These are phyloP conservation scores for Sphagnurus paluster DNA, from an alignment of 1,284 basidiomycete species.

Conservation along the genomic window DNA sequence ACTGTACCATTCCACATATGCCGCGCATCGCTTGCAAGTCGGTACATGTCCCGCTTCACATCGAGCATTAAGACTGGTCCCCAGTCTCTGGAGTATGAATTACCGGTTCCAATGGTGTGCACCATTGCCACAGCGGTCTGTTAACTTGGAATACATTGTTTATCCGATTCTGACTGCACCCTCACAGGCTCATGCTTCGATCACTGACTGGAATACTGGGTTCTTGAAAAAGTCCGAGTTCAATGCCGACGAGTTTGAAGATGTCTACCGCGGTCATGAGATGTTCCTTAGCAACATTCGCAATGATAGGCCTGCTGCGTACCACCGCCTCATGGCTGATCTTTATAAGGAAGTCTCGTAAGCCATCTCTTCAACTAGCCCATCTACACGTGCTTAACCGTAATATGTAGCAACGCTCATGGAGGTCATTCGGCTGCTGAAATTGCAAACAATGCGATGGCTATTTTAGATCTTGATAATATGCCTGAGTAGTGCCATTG, in stretches of 20 bases:
- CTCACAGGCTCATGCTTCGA: background rate
- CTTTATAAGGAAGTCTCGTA: background rate
- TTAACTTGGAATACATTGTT: too few relatives aligned
- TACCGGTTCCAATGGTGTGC: background rate
- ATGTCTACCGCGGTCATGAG: background rate
- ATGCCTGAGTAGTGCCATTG: slow-evolving; percentile 3
- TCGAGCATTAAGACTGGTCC: background rate
- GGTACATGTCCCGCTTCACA: background rate
- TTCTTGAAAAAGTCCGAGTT: slow-evolving; percentile 1
- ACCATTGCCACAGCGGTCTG: slow-evolving; percentile 3
- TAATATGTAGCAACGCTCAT: background rate
- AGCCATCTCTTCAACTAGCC: background rate
- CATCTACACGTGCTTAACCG: background rate
- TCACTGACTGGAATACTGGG: background rate
- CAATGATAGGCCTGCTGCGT: background rate
- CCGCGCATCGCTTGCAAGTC: background rate
- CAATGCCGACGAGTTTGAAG: slow-evolving; percentile 1
- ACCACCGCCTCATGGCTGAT: slow-evolving; percentile 1
- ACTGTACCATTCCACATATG: slow-evolving; percentile 25
- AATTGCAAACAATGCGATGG: slow-evolving; percentile 1
- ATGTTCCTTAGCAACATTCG: background rate
- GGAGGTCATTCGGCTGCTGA: background rate
- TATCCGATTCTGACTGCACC: too few relatives aligned
- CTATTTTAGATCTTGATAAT: background rate
- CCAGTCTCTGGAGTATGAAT: background rate